Evolutionary conservation across 495 filamentous ascomycete genomes (phyloP), one percentile per base, ranked within the genome.

Genomic region (Trichoderma gamsii): DNA sequence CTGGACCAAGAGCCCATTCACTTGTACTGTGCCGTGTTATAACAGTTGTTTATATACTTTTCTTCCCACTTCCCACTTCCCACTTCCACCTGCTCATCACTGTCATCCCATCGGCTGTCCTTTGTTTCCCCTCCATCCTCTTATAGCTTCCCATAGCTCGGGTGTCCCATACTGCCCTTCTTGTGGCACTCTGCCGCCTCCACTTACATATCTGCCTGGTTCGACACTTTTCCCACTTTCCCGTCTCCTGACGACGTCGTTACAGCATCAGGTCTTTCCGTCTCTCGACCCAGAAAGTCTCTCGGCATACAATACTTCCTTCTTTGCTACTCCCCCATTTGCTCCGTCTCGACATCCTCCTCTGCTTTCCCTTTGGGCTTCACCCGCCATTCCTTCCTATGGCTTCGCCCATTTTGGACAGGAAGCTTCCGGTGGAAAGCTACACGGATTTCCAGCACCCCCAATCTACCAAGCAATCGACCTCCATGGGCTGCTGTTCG

Each of bases 111-210:
- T 61, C 56, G 56, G 56, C 56, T 61, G 23, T 25, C 27, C 27
- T 61, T 61, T 61, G 56, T 61, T 61, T 59, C 52, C 56, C 16
- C 49, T n/a, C 49, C 18, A n/a, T 49, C 44, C 18, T 49, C 44
- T 11, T n/a, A 52, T 52, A 52, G 21, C 49, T 52, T 52, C 49
- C 56, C 27, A 61, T 61, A 27, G 27, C 23, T 61, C 56, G 23
- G 56, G 56, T 61, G 56, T 61, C 56, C 56, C 56, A 61, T 61
- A 32, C 56, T 61, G 27, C 16, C 56, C 56, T 61, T 61, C 56
- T 61, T 61, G 56, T 61, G 56, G 27, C 56, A 61, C 56, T 61
- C n/a, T 29, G 56, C 56, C 27, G 23, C 56, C 56, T 61, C 56
- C 56, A 61, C 56, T 61, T 61, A 61, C 56, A 61, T 32, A 32